A percentile compares a stretch with the other conserved stretches of the same genome.
Evolutionary conservation across 257 asterid species (phyloP).

Genomic region (Gentiana dahurica): DNA sequence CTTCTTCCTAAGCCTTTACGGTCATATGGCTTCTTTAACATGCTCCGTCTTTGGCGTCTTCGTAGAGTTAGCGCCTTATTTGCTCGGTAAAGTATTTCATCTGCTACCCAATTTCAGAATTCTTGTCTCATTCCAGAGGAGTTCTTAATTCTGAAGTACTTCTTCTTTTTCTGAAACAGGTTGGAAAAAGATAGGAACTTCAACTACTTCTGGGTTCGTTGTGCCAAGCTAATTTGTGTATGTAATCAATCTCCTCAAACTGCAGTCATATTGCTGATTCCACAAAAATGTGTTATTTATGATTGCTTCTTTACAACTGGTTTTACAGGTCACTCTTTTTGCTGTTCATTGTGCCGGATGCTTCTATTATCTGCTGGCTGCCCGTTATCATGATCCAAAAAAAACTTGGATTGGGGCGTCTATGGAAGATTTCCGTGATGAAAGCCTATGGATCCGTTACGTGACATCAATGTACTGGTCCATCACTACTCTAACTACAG

Average conservation of each 20-base stretch:
- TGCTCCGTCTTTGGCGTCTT: constrained; percentile 94
- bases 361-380: constrained; percentile 82
- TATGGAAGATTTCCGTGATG: constrained; percentile 38
- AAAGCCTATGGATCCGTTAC: constrained; percentile 71
- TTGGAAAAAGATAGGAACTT: constrained; percentile 85
- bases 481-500: constrained; percentile 87
- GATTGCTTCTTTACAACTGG: constrained; percentile 5
- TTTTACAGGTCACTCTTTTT: constrained; percentile 73
- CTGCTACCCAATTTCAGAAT: neutral
- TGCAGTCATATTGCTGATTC: neutral
- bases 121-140: neutral
- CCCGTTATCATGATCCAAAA: constrained; percentile 39
- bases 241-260: constrained; percentile 16
- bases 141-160: neutral
- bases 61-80: constrained; percentile 78
- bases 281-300: neutral
- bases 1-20: constrained; percentile 44
- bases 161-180: constrained; percentile 25
- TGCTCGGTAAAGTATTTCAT: constrained; percentile 38
- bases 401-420: constrained; percentile 88
- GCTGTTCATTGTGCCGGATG: constrained; percentile 96
- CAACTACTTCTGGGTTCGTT: constrained; percentile 89
- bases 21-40: constrained; percentile 61
- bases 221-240: constrained; percentile 80
- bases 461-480: constrained; percentile 89